These are phyloP conservation scores for Cyberlindnera misumaiensis DNA, from an alignment of 805 yeast genomes.

Conservation along the genomic window DNA sequence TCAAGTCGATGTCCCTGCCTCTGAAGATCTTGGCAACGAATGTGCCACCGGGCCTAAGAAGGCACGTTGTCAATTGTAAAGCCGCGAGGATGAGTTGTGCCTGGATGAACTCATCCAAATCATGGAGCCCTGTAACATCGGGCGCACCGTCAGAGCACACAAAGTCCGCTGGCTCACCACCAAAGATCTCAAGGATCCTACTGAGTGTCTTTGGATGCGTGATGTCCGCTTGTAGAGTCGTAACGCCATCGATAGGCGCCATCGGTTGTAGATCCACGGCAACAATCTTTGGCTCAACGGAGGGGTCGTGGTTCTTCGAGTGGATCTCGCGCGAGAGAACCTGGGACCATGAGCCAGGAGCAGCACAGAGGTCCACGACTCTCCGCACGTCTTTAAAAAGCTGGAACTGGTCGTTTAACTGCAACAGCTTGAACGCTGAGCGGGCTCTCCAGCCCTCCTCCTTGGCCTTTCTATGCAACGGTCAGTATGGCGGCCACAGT, in stretches of 20 bases:
- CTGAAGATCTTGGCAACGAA: slow-evolving; percentile 96
- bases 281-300: slow-evolving; percentile 67
- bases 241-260: slow-evolving; percentile 92
- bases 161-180: slow-evolving; percentile 89
- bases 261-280: slow-evolving; percentile 97
- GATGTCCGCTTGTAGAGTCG: slow-evolving; percentile 90
- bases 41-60: slow-evolving; percentile 81
- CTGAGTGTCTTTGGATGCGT: slow-evolving; percentile 89
- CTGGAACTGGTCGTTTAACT: slow-evolving; percentile 84
- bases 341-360: slow-evolving; percentile 98
- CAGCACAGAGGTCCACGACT: slow-evolving; percentile 97
- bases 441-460: slow-evolving; percentile 98
- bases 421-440: slow-evolving; percentile 90
- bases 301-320: slow-evolving; percentile 29
- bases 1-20: slow-evolving; percentile 89
- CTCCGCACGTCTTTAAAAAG: slow-evolving; percentile 61
- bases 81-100: slow-evolving; percentile 92
- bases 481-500: slow-evolving; percentile 10
- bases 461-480: slow-evolving; percentile 65
- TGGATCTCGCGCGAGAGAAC: slow-evolving; percentile 71
- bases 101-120: slow-evolving; percentile 93
- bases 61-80: slow-evolving; percentile 81
- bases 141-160: slow-evolving; percentile 99
- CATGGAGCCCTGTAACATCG: slow-evolving; percentile 96
- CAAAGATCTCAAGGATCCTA: slow-evolving; percentile 72